Conservation (phyloP, 2,329 filamentous ascomycete genomes). For the Penicillium psychrosexuale region DNA sequence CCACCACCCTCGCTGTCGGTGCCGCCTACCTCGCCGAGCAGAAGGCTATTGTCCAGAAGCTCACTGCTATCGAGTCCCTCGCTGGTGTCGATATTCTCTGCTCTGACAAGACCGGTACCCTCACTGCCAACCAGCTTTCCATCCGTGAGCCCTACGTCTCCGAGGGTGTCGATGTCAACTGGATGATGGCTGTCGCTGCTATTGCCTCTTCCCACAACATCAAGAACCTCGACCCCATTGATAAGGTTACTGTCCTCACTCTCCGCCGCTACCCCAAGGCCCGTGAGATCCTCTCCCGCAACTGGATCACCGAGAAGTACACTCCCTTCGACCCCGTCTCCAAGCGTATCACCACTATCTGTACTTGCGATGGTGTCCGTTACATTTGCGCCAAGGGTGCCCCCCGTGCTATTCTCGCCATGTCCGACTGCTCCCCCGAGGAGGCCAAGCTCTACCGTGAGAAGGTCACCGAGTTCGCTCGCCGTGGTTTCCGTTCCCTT, state of each 20-base stretch:
- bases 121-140: slow-evolving; percentile 60
- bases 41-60: slow-evolving; percentile 76
- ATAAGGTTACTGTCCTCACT: slow-evolving; percentile 74
- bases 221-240: slow-evolving; percentile 74
- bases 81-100: slow-evolving; percentile 74
- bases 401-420: slow-evolving; percentile 69
- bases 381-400: slow-evolving; percentile 76
- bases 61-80: slow-evolving; percentile 73
- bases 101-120: slow-evolving; percentile 78
- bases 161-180: slow-evolving; percentile 74
- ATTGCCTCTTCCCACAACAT: slow-evolving; percentile 75
- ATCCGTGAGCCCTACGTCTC: slow-evolving; percentile 74
- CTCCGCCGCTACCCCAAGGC: slow-evolving; percentile 74
- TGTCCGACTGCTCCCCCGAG: slow-evolving; percentile 65
- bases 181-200: slow-evolving; percentile 79
- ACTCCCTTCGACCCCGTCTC: slow-evolving; percentile 70
- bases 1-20: slow-evolving; percentile 72
- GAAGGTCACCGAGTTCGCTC: slow-evolving; percentile 72
- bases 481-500: slow-evolving; percentile 75
- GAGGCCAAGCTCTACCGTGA: slow-evolving; percentile 65
- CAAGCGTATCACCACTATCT: slow-evolving; percentile 72
- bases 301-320: slow-evolving; percentile 75
- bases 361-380: slow-evolving; percentile 65
- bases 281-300: slow-evolving; percentile 69
- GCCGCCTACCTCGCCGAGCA: slow-evolving; percentile 74